phyloP scores from a whole-genome alignment of 169 alveolate species.

The Cryptosporidium felis region DNA sequence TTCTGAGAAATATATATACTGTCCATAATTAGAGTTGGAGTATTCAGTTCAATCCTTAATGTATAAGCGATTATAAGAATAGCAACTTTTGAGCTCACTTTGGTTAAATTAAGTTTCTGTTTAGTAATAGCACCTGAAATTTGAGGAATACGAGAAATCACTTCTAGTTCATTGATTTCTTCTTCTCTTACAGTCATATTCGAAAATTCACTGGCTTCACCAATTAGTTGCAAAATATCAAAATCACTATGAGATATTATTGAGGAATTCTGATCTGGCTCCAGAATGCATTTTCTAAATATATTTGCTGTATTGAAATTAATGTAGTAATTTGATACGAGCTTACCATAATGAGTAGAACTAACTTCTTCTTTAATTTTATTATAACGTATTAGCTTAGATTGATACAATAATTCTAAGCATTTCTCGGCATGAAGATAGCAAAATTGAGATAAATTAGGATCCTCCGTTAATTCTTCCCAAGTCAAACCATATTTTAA shows the following conservation, averaged over 20 bases:
- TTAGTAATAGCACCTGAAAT: constrained; percentile 71
- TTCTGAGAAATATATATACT: constrained; percentile 91
- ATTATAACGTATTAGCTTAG: constrained; percentile 82
- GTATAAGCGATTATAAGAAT: constrained; percentile 89
- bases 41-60: constrained; percentile 81
- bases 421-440: constrained; percentile 76
- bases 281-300: constrained; percentile 73
- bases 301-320: constrained; percentile 81
- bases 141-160: constrained; percentile 72
- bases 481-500: constrained; percentile 76
- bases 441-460: constrained; percentile 74
- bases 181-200: constrained; percentile 85
- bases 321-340: constrained; percentile 88
- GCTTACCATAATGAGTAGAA: constrained; percentile 89
- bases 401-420: neutral
- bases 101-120: constrained; percentile 72
- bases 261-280: constrained; percentile 66
- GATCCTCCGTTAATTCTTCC: constrained; percentile 75
- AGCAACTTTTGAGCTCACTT: constrained; percentile 78
- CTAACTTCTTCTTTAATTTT: constrained; percentile 76
- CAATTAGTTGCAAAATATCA: constrained; percentile 76
- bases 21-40: constrained; percentile 92
- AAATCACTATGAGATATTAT: constrained; percentile 71
- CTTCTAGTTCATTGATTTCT: constrained; percentile 83
- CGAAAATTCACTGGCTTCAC: constrained; percentile 85